Evolutionary conservation across 2,329 filamentous ascomycete species (phyloP).

Genomic region (Aspergillus tubingensis): DNA sequence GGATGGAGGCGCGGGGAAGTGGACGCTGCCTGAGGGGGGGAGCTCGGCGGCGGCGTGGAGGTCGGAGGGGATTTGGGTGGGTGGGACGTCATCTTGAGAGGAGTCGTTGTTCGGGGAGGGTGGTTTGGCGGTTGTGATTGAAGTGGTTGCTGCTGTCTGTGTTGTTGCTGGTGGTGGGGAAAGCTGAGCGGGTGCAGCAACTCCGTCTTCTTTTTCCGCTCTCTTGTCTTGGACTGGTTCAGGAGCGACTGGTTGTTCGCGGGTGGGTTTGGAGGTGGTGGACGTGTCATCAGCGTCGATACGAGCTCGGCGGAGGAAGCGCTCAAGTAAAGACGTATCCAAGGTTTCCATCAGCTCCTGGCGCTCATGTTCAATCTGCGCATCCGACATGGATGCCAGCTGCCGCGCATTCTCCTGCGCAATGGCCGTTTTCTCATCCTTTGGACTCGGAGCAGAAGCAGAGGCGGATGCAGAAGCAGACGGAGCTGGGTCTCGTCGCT

Average conservation of each 20-base stretch:
- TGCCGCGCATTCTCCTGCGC: slow-evolving; percentile 77
- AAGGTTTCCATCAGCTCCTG: slow-evolving; percentile 77
- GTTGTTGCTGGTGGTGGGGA: slow-evolving; percentile 1
- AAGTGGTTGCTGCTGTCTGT: not conserved
- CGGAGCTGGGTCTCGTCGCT: slow-evolving; percentile 47
- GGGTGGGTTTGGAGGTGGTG: slow-evolving; percentile 5
- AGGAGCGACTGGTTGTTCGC: not conserved
- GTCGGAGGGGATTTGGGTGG: slow-evolving; percentile 38
- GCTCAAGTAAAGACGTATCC: slow-evolving; percentile 73
- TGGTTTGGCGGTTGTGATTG: not conserved
- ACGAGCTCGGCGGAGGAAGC: slow-evolving; percentile 73
- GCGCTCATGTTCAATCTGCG: slow-evolving; percentile 78
- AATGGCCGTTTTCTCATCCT: slow-evolving; percentile 69
- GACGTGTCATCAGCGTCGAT: slow-evolving; percentile 62
- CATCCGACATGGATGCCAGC: slow-evolving; percentile 74
- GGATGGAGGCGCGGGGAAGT: slow-evolving; percentile 50
- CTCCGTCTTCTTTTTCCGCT: not conserved
- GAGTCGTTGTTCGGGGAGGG: slow-evolving; percentile 6
- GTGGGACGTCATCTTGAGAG: slow-evolving; percentile 37
- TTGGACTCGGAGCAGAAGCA: slow-evolving; percentile 3
- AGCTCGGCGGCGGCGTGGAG: slow-evolving; percentile 44
- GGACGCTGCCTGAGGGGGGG: slow-evolving; percentile 37
- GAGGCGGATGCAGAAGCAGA: slow-evolving; percentile 8
- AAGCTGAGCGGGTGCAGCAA: slow-evolving; percentile 3
- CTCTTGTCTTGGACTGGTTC: not conserved